Evolutionary conservation across 2,329 filamentous ascomycete species (phyloP).

Genomic region (Tolypocladium endophyticum): DNA sequence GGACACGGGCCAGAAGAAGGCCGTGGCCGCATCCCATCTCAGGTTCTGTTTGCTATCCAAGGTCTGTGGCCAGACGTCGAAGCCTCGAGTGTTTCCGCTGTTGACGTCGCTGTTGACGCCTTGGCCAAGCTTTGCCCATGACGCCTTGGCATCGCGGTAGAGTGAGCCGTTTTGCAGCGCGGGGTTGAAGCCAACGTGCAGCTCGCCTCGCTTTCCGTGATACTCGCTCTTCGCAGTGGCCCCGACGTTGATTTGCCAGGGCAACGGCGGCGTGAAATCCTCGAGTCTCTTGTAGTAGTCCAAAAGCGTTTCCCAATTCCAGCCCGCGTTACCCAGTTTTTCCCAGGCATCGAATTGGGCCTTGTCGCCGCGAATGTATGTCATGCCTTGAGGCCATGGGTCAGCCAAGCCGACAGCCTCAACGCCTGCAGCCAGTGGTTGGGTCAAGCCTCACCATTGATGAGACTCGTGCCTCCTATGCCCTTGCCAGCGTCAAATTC

Average conservation of each 20-base stretch:
- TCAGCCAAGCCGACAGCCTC: not conserved
- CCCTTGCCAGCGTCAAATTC: constrained; percentile 23
- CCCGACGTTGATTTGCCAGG: constrained; percentile 21
- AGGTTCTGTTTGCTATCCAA: constrained; percentile 24
- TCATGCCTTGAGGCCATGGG: constrained; percentile 23
- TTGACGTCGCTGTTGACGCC: constrained; percentile 25
- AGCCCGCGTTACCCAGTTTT: constrained; percentile 29
- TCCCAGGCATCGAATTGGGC: constrained; percentile 33
- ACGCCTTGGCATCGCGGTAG: constrained; percentile 13
- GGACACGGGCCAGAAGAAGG: constrained; percentile 28
- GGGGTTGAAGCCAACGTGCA: constrained; percentile 26
- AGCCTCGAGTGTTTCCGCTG: constrained; percentile 25
- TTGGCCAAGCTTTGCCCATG: constrained; percentile 23
- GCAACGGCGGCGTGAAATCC: constrained; percentile 20
- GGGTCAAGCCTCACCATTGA: constrained; percentile 21
- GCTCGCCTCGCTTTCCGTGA: constrained; percentile 23
- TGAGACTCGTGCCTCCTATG: constrained; percentile 28
- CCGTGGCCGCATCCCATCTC: constrained; percentile 29
- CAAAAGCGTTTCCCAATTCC: constrained; percentile 33
- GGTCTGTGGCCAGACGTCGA: constrained; percentile 26
- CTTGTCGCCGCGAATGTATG: constrained; percentile 31
- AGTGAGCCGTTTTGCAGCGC: constrained; percentile 22
- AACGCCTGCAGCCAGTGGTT: not conserved
- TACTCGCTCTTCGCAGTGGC: constrained; percentile 20
- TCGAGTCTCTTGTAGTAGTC: constrained; percentile 36